Percentiles rank a stretch among this genome's conserved stretches.
Evolutionary conservation across 129 eudicot genomes (phyloP).

Genomic region (Flaveria brownii): DNA sequence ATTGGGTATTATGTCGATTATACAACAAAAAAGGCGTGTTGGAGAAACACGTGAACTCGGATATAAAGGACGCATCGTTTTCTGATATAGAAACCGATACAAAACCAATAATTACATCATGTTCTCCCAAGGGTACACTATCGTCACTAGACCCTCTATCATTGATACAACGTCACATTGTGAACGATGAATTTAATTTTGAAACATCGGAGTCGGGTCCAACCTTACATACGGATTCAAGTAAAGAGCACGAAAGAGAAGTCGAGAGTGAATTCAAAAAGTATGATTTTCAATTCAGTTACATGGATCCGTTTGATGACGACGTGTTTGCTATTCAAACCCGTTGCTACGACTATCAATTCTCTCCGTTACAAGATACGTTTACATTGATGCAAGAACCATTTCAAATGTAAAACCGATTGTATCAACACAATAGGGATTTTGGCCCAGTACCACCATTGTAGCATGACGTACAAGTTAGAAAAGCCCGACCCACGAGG

Average conservation of each 20-base stretch:
- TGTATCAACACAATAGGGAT: neutral
- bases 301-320: slow-evolving; percentile 39
- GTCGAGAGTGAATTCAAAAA: slow-evolving; percentile 48
- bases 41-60: slow-evolving; percentile 40
- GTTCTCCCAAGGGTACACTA: neutral
- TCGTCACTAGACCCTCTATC: slow-evolving; percentile 5
- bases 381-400: slow-evolving; percentile 50
- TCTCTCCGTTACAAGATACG: slow-evolving; percentile 55
- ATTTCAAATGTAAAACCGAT: slow-evolving; percentile 29
- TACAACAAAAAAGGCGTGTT: slow-evolving; percentile 57
- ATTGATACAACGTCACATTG: slow-evolving; percentile 13
- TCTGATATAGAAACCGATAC: slow-evolving; percentile 38
- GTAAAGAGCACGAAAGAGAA: slow-evolving; percentile 51
- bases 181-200: slow-evolving; percentile 21
- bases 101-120: slow-evolving; percentile 35
- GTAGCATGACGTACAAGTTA: neutral
- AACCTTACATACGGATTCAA: slow-evolving; percentile 45
- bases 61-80: slow-evolving; percentile 22
- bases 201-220: slow-evolving; percentile 51
- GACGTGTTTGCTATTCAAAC: slow-evolving; percentile 37
- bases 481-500: neutral
- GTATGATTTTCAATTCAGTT: slow-evolving; percentile 39
- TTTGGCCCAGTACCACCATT: slow-evolving; percentile 9
- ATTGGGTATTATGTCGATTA: slow-evolving; percentile 34
- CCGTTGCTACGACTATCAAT: slow-evolving; percentile 44